Conservation (phyloP, 805 yeast species). For the Nakazawaea wyomingensis region DNA sequence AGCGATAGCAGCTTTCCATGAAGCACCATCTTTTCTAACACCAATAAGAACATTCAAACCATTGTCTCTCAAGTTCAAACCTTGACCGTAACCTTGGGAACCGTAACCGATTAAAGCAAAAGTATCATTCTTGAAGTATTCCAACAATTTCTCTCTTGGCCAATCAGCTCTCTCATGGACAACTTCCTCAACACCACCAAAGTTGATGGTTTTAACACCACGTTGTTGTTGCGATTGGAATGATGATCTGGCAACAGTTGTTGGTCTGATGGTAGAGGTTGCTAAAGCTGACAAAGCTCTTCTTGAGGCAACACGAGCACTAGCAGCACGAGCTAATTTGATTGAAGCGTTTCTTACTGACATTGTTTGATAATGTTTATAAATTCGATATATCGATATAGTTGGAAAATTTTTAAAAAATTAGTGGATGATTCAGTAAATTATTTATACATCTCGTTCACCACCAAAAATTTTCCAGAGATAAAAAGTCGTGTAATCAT, state of each 20-base stretch:
- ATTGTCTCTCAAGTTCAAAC: constrained; percentile 97
- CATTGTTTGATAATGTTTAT: constrained; percentile 16
- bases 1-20: constrained; percentile 99
- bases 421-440: not conserved
- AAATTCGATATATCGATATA: not conserved
- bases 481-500: not conserved
- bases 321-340: constrained; percentile 45
- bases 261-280: constrained; percentile 40
- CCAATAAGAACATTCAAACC: constrained; percentile 97
- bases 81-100: constrained; percentile 99
- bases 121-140: constrained; percentile 97
- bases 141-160: constrained; percentile 95
- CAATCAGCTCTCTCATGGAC: constrained; percentile 99
- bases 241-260: constrained; percentile 37
- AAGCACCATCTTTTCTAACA: constrained; percentile 97
- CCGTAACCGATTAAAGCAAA: constrained; percentile 98
- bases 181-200: constrained; percentile 90
- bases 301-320: constrained; percentile 40
- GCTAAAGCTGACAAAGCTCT: constrained; percentile 53
- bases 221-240: constrained; percentile 37
- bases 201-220: constrained; percentile 95
- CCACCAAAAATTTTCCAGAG: not conserved
- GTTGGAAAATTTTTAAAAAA: not conserved
- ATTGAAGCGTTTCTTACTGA: constrained; percentile 42
- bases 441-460: not conserved